Conservation (phyloP, 1,284 basidiomycete genomes). For the Apiotrichum sp. region DNA sequence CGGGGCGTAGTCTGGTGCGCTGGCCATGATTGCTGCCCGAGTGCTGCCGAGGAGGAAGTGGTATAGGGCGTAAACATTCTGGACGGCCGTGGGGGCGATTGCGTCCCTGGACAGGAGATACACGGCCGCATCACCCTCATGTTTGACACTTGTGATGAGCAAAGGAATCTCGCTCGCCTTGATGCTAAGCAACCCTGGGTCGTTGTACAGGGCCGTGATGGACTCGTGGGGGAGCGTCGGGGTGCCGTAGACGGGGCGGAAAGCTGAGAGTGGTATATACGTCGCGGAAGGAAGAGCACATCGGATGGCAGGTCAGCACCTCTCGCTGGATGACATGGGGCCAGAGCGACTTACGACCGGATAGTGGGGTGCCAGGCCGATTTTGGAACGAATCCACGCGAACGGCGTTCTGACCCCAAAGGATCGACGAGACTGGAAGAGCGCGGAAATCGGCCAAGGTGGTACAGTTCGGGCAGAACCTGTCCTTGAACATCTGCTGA, state of each 20-base stretch:
- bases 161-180: slow-evolving; percentile 56
- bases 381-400: slow-evolving; percentile 38
- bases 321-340: too few relatives aligned
- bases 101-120: too few relatives aligned
- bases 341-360: slow-evolving; percentile 4
- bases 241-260: too few relatives aligned
- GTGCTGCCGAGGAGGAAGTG: slow-evolving; percentile 49
- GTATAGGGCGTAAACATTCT: too few relatives aligned
- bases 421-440: slow-evolving; percentile 34
- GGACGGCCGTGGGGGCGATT: too few relatives aligned
- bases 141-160: slow-evolving; percentile 59
- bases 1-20: slow-evolving; percentile 54
- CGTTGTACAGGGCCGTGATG: slow-evolving; percentile 60
- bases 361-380: slow-evolving; percentile 23
- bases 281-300: too few relatives aligned
- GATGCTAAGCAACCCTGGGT: slow-evolving; percentile 57
- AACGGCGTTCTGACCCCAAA: slow-evolving; percentile 54
- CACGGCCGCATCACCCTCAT: slow-evolving; percentile 51
- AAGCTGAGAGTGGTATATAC: too few relatives aligned
- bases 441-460: too few relatives aligned
- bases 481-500: neutral
- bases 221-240: slow-evolving; percentile 44
- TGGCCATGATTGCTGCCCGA: slow-evolving; percentile 50
- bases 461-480: neutral
- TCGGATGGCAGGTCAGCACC: too few relatives aligned